These are phyloP conservation scores for Pythium vanterpoolii DNA, from an alignment of 352 stramenopile species.

Conservation along the genomic window DNA sequence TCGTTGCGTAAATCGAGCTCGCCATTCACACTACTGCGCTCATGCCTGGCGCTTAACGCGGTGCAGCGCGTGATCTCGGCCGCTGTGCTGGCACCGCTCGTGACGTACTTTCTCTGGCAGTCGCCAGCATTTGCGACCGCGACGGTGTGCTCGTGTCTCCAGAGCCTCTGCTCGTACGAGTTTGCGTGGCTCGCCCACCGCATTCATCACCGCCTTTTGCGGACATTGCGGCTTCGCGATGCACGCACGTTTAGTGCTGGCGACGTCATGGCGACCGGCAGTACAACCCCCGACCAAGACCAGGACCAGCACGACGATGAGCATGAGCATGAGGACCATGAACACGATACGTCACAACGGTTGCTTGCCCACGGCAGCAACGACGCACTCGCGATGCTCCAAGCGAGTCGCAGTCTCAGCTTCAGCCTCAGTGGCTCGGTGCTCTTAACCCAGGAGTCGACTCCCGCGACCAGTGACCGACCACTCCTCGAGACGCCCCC, in stretches of 20 bases:
- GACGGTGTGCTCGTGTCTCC: conserved; percentile 64
- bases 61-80: conserved; percentile 68
- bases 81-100: conserved; percentile 45
- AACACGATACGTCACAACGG: neutral
- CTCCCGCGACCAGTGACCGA: neutral
- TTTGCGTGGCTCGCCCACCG: conserved; percentile 69
- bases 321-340: too few species aligned
- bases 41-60: conserved; percentile 34
- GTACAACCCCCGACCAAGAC: neutral
- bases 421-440: neutral
- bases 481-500: conserved; percentile 1
- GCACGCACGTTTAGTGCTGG: neutral
- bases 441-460: neutral
- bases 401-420: conserved; percentile 2
- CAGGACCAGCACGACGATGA: neutral
- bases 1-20: neutral
- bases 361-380: conserved; percentile 2
- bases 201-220: conserved; percentile 51
- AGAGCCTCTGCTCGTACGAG: conserved; percentile 65
- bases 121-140: conserved; percentile 64
- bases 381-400: conserved; percentile 15
- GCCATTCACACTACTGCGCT: neutral
- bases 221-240: conserved; percentile 20
- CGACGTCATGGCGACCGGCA: neutral
- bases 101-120: conserved; percentile 76